phyloP scores from a whole-genome alignment of 2,329 filamentous ascomycete genomes.

The Byssothecium circinans region DNA sequence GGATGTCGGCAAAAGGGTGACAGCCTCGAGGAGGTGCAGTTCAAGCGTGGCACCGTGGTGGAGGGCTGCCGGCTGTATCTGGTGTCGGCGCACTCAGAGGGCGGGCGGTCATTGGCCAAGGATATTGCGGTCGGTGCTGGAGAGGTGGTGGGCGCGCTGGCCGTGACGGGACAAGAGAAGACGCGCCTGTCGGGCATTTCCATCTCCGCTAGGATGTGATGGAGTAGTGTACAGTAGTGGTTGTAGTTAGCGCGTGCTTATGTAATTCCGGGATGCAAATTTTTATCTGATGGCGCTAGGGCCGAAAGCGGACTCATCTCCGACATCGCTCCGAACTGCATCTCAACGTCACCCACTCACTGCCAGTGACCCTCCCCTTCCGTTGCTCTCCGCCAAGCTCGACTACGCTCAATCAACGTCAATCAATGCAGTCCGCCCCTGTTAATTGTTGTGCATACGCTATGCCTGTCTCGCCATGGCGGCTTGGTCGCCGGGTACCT shows the following conservation, averaged over 20 bases:
- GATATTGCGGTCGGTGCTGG: conserved; percentile 39
- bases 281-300: conserved; percentile 36
- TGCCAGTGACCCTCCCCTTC: not conserved
- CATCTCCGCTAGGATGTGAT: conserved; percentile 37
- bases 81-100: conserved; percentile 35
- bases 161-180: conserved; percentile 15
- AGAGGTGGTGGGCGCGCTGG: conserved; percentile 32
- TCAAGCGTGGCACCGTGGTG: conserved; percentile 38
- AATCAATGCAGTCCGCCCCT: conserved; percentile 10
- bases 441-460: conserved; percentile 8
- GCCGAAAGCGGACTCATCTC: conserved; percentile 13
- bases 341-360: too few species aligned
- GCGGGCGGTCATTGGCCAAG: conserved; percentile 39
- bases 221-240: not conserved
- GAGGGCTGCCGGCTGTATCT: conserved; percentile 36
- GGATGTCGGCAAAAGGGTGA: conserved; percentile 41
- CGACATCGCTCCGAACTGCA: conserved; percentile 21
- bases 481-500: conserved; percentile 22
- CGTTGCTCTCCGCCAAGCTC: conserved; percentile 16
- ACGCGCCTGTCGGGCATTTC: conserved; percentile 20
- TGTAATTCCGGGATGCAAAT: conserved; percentile 21
- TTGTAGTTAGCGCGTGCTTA: conserved; percentile 8
- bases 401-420: conserved; percentile 15
- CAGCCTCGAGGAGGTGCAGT: conserved; percentile 42
- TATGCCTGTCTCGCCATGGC: conserved; percentile 28